Evolutionary conservation across 352 stramenopile species (phyloP), one percentile per base, ranked within the genome.

Genomic region (Phytophthora pinifolia): DNA sequence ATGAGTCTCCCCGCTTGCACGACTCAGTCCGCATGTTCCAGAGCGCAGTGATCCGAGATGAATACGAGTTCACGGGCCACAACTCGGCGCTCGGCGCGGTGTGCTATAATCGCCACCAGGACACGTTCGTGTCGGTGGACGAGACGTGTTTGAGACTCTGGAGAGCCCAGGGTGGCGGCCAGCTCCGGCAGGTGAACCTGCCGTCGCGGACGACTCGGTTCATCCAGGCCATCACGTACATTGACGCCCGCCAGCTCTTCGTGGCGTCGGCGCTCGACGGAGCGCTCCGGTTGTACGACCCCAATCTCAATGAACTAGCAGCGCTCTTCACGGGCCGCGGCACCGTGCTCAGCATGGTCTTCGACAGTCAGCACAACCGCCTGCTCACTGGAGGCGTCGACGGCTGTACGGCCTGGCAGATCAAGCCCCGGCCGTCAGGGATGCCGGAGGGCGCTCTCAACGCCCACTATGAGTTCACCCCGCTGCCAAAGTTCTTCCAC

Each of bases 101-200:
- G 22, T 89, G 81, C 67, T 91, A 85, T 71, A 89, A 91, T 41
- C 69, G 62, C 4, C 65, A 78, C 13, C 70, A 86, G 4, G 72
- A 86, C 60, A 83, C 74, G 37, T 89, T 91, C 52, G 76, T 84
- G 22, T 83, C 76, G 20, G 69, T 64, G 18, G 71, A 86, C 59
- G 67, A 85, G 48, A 61, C 54, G 45, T 76, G 65, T 33, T 31
- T 86, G 36, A 59, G 63, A 32, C 68, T 87, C 27, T 88, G 79
- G 80, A 62, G 59, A 35, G 42, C 46, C 18, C 44, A 62, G 14
- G 30, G 29, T 15, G 37, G 54, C 13, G 52, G 39, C 9, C 74
- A 86, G 27, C 58, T 81, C 2, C 74, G 78, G 1, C 54, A 70
- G 15, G 74, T 89, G n/a, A 70, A 58, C 27, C 54, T 89, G 20